Conservation (phyloP, 2,329 filamentous ascomycete genomes). For the Purpureocillium lavendulum region DNA sequence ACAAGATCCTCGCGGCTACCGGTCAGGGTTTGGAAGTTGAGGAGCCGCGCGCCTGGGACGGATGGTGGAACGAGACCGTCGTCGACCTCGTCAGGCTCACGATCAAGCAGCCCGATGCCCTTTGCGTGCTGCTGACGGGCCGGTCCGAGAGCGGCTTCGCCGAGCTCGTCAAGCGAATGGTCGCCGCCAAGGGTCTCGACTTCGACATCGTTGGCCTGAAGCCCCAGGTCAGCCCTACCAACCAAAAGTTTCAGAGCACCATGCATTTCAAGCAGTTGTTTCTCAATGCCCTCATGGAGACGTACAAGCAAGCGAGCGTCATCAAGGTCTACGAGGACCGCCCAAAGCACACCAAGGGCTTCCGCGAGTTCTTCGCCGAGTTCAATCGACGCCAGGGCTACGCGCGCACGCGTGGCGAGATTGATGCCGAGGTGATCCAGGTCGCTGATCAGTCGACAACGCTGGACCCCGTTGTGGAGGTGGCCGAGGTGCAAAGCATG, state of each 20-base stretch:
- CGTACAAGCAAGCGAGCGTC: constrained; percentile 75
- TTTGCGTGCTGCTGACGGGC: constrained; percentile 83
- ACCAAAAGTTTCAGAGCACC: constrained; percentile 70
- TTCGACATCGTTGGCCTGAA: constrained; percentile 89
- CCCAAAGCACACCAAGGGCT: constrained; percentile 63
- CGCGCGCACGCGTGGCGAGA: constrained; percentile 49
- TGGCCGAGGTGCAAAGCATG: constrained; percentile 79
- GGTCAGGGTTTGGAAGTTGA: constrained; percentile 76
- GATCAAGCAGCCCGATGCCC: constrained; percentile 73
- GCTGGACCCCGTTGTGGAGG: constrained; percentile 70
- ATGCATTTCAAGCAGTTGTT: constrained; percentile 91
- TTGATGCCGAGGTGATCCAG: constrained; percentile 75
- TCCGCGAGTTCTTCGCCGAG: constrained; percentile 73
- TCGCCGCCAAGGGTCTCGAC: constrained; percentile 65
- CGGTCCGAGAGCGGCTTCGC: constrained; percentile 70
- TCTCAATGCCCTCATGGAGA: constrained; percentile 72
- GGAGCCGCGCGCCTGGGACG: constrained; percentile 76
- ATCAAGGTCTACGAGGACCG: constrained; percentile 68
- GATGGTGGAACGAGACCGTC: constrained; percentile 95
- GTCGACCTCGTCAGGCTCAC: constrained; percentile 72
- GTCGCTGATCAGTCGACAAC: constrained; percentile 68
- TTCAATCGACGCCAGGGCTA: constrained; percentile 57
- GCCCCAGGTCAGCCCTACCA: constrained; percentile 71
- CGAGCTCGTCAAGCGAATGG: constrained; percentile 74
- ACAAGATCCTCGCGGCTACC: constrained; percentile 74